Evolutionary conservation across 768 basidiomycete species (phyloP), one percentile per base, ranked within the genome.

Genomic region (Hericium erinaceus): DNA sequence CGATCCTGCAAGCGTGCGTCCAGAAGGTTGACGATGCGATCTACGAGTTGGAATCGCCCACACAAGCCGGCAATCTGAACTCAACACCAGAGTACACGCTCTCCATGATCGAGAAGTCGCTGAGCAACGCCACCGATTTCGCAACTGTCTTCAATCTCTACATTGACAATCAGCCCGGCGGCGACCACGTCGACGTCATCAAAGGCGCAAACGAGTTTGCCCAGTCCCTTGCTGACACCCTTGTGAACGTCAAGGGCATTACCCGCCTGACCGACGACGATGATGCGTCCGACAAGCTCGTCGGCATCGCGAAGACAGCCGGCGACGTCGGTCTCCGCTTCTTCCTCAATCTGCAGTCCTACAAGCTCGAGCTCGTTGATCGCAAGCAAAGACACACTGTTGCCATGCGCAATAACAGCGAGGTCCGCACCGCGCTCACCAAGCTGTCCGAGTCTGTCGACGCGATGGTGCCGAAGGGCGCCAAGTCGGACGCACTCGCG

Each of bases 81-180:
- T 92, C 95, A n/a, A 98, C 97, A 0, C 97, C 97, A 3, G 95
- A 98, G 69, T 98, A 98, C 69, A 95, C 94, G 1, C 76, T 98
- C 16, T 97, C 97, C 1, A 95, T 98, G 88, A 92, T 98, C 67
- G 97, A 99, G 71, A 98, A 98, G 74, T 88, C 93, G 1, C 75
- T 88, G 68, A 95, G 90, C 69, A 95, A 89, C 65, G 92, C 95
- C 15, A 98, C 85, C 50, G 95, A 99, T 66, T 98, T 99, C 66
- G 97, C 95, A 10, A 90, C 89, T 16, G 79, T 93, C 57, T 98
- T 92, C 76, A 92, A 93, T 68, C 82, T 97, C 10, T 92, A 91
- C 72, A 80, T 98, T 20, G 80, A 84, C 59, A 87, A 87, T 22
- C 92, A 95, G 62, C 75, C 76, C 48, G 95, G 95, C 37, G 97